Percentiles rank a stretch among this genome's conserved stretches.
phyloP scores from a whole-genome alignment of 2,329 filamentous ascomycete genomes.

The Tolypocladium inflatum region DNA sequence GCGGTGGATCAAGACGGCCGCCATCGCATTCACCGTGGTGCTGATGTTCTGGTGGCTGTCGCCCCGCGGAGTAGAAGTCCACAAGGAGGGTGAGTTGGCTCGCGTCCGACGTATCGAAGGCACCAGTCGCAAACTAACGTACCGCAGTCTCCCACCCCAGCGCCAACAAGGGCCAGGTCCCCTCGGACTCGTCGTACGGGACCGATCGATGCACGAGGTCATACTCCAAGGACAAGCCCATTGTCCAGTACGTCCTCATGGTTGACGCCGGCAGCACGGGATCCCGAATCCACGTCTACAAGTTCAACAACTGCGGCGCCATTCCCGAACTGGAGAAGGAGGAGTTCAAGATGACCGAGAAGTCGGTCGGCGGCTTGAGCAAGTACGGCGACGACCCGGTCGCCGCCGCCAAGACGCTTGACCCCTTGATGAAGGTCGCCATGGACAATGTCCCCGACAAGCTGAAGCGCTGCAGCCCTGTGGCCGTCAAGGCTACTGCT shows the following conservation, averaged over 20 bases:
- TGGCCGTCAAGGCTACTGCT: conserved; percentile 97
- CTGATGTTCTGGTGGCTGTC: conserved; percentile 56
- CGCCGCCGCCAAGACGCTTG: conserved; percentile 81
- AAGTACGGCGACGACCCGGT: conserved; percentile 80
- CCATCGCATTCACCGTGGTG: conserved; percentile 49
- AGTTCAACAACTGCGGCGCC: conserved; percentile 96
- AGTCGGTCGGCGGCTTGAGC: conserved; percentile 74
- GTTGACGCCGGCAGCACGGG: conserved; percentile 97
- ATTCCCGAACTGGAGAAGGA: conserved; percentile 93
- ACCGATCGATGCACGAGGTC: conserved; percentile 74
- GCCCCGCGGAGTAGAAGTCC: conserved; percentile 46
- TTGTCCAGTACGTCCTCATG: conserved; percentile 98
- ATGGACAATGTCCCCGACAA: conserved; percentile 77
- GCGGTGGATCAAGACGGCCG: conserved; percentile 56
- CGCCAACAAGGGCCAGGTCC: conserved; percentile 36
- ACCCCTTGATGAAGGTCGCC: conserved; percentile 78
- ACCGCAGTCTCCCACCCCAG: conserved; percentile 12
- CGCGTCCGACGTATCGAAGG: background rate
- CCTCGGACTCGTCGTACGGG: conserved; percentile 52
- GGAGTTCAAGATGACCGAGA: conserved; percentile 87
- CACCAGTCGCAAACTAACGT: background rate
- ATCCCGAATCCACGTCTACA: conserved; percentile 96
- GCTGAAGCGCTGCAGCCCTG: conserved; percentile 81
- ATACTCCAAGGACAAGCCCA: conserved; percentile 77
- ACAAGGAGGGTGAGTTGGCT: conserved; percentile 30